Evolutionary conservation across 1,139 yeast species (phyloP), one percentile per base, ranked within the genome.

Genomic region (Diutina ranongensis): DNA sequence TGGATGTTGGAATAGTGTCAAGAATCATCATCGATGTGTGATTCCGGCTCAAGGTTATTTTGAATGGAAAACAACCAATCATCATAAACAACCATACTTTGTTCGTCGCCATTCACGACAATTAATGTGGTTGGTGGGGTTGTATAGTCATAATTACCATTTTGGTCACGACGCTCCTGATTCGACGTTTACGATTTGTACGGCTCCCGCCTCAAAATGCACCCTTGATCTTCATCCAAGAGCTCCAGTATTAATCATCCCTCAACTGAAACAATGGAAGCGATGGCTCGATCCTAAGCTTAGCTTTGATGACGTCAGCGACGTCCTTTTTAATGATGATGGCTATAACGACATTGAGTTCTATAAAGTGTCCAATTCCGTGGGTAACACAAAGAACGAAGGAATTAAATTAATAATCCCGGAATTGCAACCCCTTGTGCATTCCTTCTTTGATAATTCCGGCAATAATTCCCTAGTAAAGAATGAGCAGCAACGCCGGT

Each of bases 31-130:
- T 5, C 59, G 86, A 36, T 88, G 96, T 57, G 80, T 81, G 1
- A 76, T 87, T 0, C 89, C 95, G 0, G 73, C 84, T 38, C 76
- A 76, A 54, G 97, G 97, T 0, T 89, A 88, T 59, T 88, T 76
- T 57, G 97, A 88, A 60, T 88, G 97, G 97, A 60, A 55, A 28
- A n/a, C 34, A 18, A 45, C 40, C 12, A 49, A 55, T 16, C 57
- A 56, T 2, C 66, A 65, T 18, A 79, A 75, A 52, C 58, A 59
- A 0, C 96, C 97, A 0, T 77, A 82, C 57, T 88, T 67, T 57
- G 70, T 88, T 15, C 74, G 71, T 45, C 69, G 83, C 9, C 68
- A 67, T 36, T 73, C 72, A 46, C 59, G 65, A 0, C 66, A 74
- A 8, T 55, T 87, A 38, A 61, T 83, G 56, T 85, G 74, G 54